Evolutionary conservation across 306 rosid species (phyloP), one percentile per base, ranked within the genome.

Genomic region (Oxytropis ochrocephala): DNA sequence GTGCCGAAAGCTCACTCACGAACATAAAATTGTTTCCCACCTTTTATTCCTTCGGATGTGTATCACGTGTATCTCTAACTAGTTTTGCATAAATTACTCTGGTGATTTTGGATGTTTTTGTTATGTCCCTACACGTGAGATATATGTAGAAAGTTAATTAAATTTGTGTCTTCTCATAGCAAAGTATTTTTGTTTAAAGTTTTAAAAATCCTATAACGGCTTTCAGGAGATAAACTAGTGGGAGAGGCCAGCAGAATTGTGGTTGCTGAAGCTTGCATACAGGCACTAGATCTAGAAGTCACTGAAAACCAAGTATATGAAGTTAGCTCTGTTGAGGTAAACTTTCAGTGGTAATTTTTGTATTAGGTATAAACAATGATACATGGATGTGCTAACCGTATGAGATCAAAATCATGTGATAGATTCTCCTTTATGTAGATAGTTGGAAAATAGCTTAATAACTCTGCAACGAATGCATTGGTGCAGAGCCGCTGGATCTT

Each of bases 231-330:
- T 81, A 88, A 87, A 84, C 82, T 93, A 41, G 89, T 90, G 29
- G 98, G 98, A 53, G 98, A 93, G 64, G 97, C 80, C 67, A 93
- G 98, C 78, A 86, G 98, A 78, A 81, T 90, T 55, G 85, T 85
- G 14, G 96, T 93, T 77, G 98, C 98, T 17, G 98, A 93, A 85
- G 97, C 98, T 74, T 93, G 98, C 77, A 18, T 93, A 49, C 97
- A 90, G 77, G 97, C 94, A 16, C 78, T 93, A 39, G 97, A 90
- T 83, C 85, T 90, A 11, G 92, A 88, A 75, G 86, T 75, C 79
- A 90, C 97, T n/a, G 82, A 85, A 79, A 93, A 96, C 61, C 80
- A 93, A 76, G 59, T 67, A 0, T 93, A 83, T 47, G 98, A 93
- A 83, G 76, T 93, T 41, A 88, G 73, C 82, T 90, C 98, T 39